These are phyloP conservation scores for Aspergillus niger DNA, from an alignment of 2,329 filamentous ascomycete genomes.

Conservation along the genomic window DNA sequence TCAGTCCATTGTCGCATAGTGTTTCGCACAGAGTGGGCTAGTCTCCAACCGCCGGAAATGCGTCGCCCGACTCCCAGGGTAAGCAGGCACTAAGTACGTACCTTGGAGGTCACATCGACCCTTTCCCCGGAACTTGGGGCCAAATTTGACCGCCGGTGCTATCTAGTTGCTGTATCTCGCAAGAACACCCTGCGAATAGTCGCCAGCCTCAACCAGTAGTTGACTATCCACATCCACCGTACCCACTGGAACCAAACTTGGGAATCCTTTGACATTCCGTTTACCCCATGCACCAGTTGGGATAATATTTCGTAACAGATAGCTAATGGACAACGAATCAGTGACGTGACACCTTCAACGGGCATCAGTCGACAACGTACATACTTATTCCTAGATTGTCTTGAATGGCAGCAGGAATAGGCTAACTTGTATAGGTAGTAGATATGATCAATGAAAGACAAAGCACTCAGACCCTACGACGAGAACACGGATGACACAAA, in stretches of 20 bases:
- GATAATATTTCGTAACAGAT: constrained; percentile 10
- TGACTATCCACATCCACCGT: constrained; percentile 7
- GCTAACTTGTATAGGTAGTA: constrained; percentile 14
- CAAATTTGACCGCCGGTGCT: constrained; percentile 16
- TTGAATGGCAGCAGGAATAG: neutral
- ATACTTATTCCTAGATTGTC: constrained; percentile 5
- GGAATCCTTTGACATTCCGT: constrained; percentile 17
- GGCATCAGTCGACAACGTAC: constrained; percentile 7
- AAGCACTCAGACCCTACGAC: constrained; percentile 19
- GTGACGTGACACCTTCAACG: neutral
- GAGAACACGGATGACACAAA: constrained; percentile 16
- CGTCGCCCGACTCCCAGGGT: constrained; percentile 7
- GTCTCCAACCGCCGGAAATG: constrained; percentile 13
- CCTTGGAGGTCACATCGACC: constrained; percentile 13
- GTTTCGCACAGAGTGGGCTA: constrained; percentile 12
- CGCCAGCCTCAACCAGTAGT: constrained; percentile 6
- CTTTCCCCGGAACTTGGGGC: constrained; percentile 19
- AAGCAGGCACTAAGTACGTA: constrained; percentile 1
- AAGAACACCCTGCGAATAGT: constrained; percentile 10
- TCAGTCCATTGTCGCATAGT: constrained; percentile 19
- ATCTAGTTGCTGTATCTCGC: constrained; percentile 2
- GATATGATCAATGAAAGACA: constrained; percentile 13
- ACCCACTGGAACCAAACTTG: constrained; percentile 13
- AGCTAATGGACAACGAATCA: constrained; percentile 2
- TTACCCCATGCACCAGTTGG: neutral